Evolutionary conservation across 1,139 yeast genomes (phyloP).

Genomic region (Ashbya aceris): DNA sequence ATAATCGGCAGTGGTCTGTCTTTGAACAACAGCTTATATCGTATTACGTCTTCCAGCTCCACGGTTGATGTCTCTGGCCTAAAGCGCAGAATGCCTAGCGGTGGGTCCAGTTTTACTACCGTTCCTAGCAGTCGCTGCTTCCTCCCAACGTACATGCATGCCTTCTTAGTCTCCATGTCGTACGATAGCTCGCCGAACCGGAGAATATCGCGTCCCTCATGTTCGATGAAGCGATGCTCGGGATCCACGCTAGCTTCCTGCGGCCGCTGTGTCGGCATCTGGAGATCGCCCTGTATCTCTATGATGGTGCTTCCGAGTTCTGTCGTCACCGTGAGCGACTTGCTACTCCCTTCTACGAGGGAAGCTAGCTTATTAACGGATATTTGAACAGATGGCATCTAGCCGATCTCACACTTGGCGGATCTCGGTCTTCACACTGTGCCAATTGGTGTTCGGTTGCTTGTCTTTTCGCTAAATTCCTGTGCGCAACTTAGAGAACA

Average conservation of each 20-base stretch:
- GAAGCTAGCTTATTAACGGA: slow-evolving; percentile 15
- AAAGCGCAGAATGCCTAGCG: slow-evolving; percentile 50
- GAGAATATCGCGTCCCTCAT: slow-evolving; percentile 35
- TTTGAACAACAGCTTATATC: slow-evolving; percentile 48
- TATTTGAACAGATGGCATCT: slow-evolving; percentile 24
- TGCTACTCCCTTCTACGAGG: slow-evolving; percentile 6
- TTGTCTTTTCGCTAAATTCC: no score
- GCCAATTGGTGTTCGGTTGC: no score
- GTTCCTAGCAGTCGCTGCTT: slow-evolving; percentile 58
- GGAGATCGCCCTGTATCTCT: slow-evolving; percentile 66
- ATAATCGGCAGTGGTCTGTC: slow-evolving; percentile 67
- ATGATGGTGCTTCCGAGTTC: slow-evolving; percentile 49
- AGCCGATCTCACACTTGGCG: not conserved
- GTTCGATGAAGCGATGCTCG: slow-evolving; percentile 28
- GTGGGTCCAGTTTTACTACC: slow-evolving; percentile 46
- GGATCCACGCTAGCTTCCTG: slow-evolving; percentile 23
- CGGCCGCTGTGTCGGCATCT: slow-evolving; percentile 37
- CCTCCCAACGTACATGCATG: slow-evolving; percentile 52
- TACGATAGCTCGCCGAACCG: slow-evolving; percentile 50
- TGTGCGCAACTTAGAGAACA: no score
- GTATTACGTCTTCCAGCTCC: slow-evolving; percentile 49
- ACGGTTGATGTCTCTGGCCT: slow-evolving; percentile 31
- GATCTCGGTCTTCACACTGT: no score
- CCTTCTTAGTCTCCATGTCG: slow-evolving; percentile 40
- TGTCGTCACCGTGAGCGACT: slow-evolving; percentile 26